Evolutionary conservation across 2,329 filamentous ascomycete genomes (phyloP), one percentile per base, ranked within the genome.

Genomic region (Didymella keratinophila): DNA sequence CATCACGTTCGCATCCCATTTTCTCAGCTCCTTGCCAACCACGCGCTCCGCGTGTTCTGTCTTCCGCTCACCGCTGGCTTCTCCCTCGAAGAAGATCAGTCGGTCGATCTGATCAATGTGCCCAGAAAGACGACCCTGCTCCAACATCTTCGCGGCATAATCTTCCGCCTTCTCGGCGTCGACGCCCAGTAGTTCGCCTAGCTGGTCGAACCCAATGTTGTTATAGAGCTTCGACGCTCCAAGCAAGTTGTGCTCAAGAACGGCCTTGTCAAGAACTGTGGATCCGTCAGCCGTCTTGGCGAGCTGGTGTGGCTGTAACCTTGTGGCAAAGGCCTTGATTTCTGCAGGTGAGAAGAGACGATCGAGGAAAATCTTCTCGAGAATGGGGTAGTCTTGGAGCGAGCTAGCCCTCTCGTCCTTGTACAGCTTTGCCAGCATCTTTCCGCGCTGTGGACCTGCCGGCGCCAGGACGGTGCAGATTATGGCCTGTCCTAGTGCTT

Each of bases 311-410:
- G 91, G 89, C 55, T 87, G 85, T 47, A 99, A 83, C 50, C 88
- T 89, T 67, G 90, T 83, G 0, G 93, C 90, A 72, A 99, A 99
- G 54, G 91, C 88, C 36, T 88, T 87, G 41, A 97, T 92, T 79
- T 99, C 95, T n/a, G 83, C 85, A 0, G 89, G 87, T 0, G 87
- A 86, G 47, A 99, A 83, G 3, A 99, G 82, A 6, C 93, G 87
- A 77, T 98, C 92, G 47, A 98, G 84, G 77, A 96, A 97, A 87
- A 99, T 98, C 82, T 98, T 98, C 81, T 98, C 95, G 14, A 99
- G 81, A 52, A 99, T 97, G 47, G 87, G 83, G 72, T 90, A 94
- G 78, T 98, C 92, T 30, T 89, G 86, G 2, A 95, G 85, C 48
- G 88, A 86, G 3, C 83, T 81, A 0, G 91, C 85, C 28, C 95